phyloP scores from a whole-genome alignment of 2,329 filamentous ascomycete species.

The Domatiomyces globalis region DNA sequence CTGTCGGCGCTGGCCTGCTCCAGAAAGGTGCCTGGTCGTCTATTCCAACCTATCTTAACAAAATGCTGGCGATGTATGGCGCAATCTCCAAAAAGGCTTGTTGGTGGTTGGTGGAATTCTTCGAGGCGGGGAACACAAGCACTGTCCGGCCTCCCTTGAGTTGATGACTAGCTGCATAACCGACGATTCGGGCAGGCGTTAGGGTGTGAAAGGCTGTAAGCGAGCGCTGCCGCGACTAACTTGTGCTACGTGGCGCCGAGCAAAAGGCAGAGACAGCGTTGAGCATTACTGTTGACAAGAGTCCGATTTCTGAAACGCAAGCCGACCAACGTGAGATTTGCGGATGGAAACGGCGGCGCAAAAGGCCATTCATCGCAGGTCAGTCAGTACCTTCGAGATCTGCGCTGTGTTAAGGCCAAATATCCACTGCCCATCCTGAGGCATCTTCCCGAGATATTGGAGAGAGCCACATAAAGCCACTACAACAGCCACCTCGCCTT shows the following conservation, averaged over 20 bases:
- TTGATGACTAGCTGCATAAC: not conserved
- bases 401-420: not conserved
- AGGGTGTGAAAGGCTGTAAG: not conserved
- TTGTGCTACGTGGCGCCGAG: not conserved
- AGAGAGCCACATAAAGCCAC: not conserved
- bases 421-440: not conserved
- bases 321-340: not conserved
- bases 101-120: not conserved
- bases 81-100: slow-evolving; percentile 1
- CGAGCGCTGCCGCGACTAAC: not conserved
- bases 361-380: not conserved
- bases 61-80: not conserved
- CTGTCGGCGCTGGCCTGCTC: not conserved
- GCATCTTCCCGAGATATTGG: not conserved
- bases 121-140: not conserved
- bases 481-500: not conserved
- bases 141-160: not conserved
- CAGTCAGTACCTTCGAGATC: not conserved
- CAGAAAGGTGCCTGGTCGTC: not conserved
- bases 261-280: not conserved
- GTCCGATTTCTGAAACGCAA: not conserved
- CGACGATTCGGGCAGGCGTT: not conserved
- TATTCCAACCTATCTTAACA: not conserved
- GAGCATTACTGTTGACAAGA: not conserved
- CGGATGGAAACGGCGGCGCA: not conserved